Conservation (phyloP, 1,139 yeast genomes). For the Pichiaceae sp. region DNA sequence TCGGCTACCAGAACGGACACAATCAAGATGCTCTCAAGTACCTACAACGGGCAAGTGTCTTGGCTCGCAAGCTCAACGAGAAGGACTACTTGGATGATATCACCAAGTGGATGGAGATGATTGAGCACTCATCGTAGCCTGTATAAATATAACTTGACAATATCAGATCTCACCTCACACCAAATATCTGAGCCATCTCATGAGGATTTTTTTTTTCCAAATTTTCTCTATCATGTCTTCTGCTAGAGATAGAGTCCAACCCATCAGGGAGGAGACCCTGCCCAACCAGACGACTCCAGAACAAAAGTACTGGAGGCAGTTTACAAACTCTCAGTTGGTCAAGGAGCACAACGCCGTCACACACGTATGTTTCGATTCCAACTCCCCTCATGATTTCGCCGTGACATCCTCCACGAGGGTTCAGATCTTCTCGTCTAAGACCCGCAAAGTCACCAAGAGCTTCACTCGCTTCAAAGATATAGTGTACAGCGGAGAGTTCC, state of each 20-base stretch:
- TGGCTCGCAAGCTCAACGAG: constrained; percentile 10
- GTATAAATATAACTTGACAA: no score
- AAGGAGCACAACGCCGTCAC: constrained; percentile 91
- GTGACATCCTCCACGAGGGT: constrained; percentile 88
- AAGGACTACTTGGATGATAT: constrained; percentile 11
- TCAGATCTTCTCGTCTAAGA: constrained; percentile 85
- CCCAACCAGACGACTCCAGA: constrained; percentile 90
- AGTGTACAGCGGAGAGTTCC: constrained; percentile 76
- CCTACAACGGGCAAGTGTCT: constrained; percentile 11
- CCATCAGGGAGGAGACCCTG: constrained; percentile 63
- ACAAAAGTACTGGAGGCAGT: constrained; percentile 90
- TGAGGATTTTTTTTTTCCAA: not conserved
- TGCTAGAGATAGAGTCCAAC: constrained; percentile 57
- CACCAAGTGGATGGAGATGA: constrained; percentile 9
- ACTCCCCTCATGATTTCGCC: constrained; percentile 85
- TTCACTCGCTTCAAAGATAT: constrained; percentile 88
- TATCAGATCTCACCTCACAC: no score
- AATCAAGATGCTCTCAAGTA: constrained; percentile 7
- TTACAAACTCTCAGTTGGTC: constrained; percentile 73
- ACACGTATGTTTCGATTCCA: constrained; percentile 82
- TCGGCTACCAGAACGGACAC: constrained; percentile 8
- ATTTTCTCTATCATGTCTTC: constrained; percentile 56
- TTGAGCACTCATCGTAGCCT: constrained; percentile 2
- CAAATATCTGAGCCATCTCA: no score
- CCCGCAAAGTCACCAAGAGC: constrained; percentile 83